Evolutionary conservation across 352 stramenopile genomes (phyloP), one percentile per base, ranked within the genome.

Genomic region (Phytophthora pini): DNA sequence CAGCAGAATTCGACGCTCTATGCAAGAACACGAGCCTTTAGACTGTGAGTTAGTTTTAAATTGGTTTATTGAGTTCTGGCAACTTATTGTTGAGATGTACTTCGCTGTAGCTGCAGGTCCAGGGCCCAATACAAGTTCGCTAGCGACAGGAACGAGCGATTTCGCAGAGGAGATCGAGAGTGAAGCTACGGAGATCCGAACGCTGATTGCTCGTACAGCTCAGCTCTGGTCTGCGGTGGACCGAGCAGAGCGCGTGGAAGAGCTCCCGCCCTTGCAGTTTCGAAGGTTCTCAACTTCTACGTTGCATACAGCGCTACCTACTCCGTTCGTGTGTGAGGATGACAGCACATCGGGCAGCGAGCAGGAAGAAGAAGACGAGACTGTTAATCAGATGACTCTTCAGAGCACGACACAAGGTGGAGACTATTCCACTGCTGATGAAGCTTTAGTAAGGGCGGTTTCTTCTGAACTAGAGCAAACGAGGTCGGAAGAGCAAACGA

Each of bases 201-300:
- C 58, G 26, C 43, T 80, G 22, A 80, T 76, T 43, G 69, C 69
- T 53, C 56, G 65, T 13, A 77, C 72, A 3, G 61, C 72, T 0
- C 61, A 70, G 26, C 50, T 80, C 15, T 80, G 72, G 72, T 71
- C 69, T 15, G 65, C 63, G 27, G 72, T 76, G 20, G 60, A 78
- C 17, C 56, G 36, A 41, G 61, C 47, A 13, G 66, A 67, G 39
- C 65, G 41, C 4, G 15, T 38, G 13, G 56, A 73, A 34, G 57
- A 58, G 1, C 38, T 52, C 7, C 11, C 20, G 5, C 8, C 26
- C 12, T 29, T 29, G 15, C 43, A 44, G 8, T 22, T 49, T 32
- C 68, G 55, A 5, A 46, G 48, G 22, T 40, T 43, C 31, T 54
- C 63, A 9, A 7, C 48, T 39, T 59, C 47, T 36, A 44, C 55